phyloP scores from a whole-genome alignment of 495 filamentous ascomycete species.

The Oidiodendron maius region DNA sequence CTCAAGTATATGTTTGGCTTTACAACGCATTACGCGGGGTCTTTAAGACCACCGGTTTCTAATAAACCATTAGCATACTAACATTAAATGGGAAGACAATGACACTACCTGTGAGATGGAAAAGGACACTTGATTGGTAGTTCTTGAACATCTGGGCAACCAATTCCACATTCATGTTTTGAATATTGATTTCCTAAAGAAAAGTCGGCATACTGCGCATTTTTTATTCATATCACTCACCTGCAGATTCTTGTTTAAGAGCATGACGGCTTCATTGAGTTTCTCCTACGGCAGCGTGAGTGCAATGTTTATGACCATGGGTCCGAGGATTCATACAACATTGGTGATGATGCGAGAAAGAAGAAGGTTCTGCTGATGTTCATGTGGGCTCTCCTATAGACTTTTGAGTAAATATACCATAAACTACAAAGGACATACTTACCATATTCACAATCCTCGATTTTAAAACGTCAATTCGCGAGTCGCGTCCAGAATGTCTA shows the following conservation, averaged over 20 bases:
- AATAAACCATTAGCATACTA: slow-evolving; percentile 12
- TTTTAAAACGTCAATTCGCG: slow-evolving; percentile 5
- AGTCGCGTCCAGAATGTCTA: slow-evolving; percentile 14
- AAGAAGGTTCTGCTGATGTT: slow-evolving; percentile 91
- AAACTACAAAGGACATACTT: background rate
- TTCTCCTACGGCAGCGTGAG: slow-evolving; percentile 64
- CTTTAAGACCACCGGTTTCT: slow-evolving; percentile 84
- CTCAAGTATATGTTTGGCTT: too few species aligned
- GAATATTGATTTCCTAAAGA: slow-evolving; percentile 85
- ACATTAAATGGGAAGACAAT: slow-evolving; percentile 5
- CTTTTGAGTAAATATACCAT: background rate
- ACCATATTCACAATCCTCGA: slow-evolving; percentile 13
- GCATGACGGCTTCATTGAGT: slow-evolving; percentile 88
- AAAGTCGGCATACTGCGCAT: too few species aligned
- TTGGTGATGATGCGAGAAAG: slow-evolving; percentile 96
- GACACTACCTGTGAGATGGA: slow-evolving; percentile 83
- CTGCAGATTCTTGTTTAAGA: slow-evolving; percentile 87
- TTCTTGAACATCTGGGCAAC: slow-evolving; percentile 99
- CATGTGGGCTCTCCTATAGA: slow-evolving; percentile 85
- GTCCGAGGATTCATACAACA: slow-evolving; percentile 56
- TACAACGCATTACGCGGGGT: slow-evolving; percentile 58
- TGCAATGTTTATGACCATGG: slow-evolving; percentile 6
- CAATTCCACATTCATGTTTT: slow-evolving; percentile 97
- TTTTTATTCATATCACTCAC: too few species aligned
- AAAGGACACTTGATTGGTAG: slow-evolving; percentile 95